phyloP scores from a whole-genome alignment of 176 grass and related monocot genomes.

The Aegilops tauschii region DNA sequence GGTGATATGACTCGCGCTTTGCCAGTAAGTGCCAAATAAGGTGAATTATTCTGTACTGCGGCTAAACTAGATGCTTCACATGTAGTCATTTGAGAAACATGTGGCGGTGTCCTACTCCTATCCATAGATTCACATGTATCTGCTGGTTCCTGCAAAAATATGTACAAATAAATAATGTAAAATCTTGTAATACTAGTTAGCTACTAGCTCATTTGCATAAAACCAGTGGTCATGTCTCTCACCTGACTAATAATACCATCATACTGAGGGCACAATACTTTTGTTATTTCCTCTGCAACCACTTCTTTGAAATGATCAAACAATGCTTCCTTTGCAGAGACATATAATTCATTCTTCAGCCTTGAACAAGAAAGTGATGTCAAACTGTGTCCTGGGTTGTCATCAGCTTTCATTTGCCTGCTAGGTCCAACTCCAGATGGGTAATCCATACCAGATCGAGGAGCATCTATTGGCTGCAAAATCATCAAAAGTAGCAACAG shows the following conservation, averaged over 20 bases:
- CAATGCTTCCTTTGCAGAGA: not conserved
- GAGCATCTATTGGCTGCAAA: slow-evolving; percentile 19
- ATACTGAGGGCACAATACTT: not conserved
- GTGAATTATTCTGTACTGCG: not conserved
- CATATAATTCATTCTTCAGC: not conserved
- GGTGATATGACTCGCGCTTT: not conserved
- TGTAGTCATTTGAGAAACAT: slow-evolving; percentile 1
- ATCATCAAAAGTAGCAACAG: not conserved
- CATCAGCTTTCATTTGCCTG: not conserved
- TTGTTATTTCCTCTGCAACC: not conserved
- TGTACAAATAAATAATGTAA: not conserved
- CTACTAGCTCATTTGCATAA: not conserved
- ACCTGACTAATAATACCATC: slow-evolving; percentile 1
- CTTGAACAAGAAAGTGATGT: not conserved
- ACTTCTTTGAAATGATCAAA: slow-evolving; percentile 7
- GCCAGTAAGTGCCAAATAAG: slow-evolving; percentile 9
- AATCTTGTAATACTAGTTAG: not conserved
- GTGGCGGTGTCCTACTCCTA: not conserved
- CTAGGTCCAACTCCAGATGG: not conserved
- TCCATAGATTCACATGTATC: not conserved
- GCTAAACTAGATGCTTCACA: not conserved
- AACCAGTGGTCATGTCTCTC: not conserved
- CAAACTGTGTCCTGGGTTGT: not conserved
- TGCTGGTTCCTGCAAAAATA: slow-evolving; percentile 15
- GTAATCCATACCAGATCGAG: not conserved